Conservation (phyloP, 139 green algal species). For the Volvox africanus region DNA sequence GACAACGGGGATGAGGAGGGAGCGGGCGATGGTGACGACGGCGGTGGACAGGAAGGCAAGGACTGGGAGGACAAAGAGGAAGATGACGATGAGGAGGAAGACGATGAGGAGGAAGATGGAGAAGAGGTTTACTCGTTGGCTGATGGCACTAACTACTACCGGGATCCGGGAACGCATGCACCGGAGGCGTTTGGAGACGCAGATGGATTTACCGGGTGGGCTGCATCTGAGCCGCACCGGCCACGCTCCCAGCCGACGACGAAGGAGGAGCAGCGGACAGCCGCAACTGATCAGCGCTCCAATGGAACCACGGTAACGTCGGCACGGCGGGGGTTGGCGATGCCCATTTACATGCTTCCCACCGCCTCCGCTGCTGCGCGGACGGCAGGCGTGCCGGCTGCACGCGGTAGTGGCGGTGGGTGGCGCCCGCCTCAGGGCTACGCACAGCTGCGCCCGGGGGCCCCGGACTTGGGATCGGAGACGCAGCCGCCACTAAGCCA, state of each 20-base stretch:
- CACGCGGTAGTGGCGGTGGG: too few relatives aligned
- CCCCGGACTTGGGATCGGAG: too few relatives aligned
- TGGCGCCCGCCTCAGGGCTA: too few relatives aligned
- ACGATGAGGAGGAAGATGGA: neutral
- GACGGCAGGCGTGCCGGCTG: neutral
- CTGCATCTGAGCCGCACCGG: neutral
- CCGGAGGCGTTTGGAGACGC: neutral
- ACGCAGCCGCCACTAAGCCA: too few relatives aligned
- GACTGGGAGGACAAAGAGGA: neutral
- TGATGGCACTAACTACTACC: neutral
- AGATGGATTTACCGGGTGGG: neutral
- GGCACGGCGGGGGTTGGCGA: neutral
- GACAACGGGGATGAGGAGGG: neutral
- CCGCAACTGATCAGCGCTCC: neutral
- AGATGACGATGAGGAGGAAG: conserved; percentile 6
- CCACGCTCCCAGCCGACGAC: neutral
- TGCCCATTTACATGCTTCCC: conserved; percentile 9
- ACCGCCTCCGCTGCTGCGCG: neutral
- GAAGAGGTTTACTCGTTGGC: neutral
- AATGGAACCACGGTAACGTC: neutral
- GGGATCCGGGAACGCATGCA: neutral
- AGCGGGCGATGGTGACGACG: neutral
- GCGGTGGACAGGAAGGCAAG: neutral
- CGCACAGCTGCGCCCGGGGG: too few relatives aligned
- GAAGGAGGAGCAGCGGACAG: neutral